Evolutionary conservation across 192 early-diverging fungal genomes (phyloP).

Genomic region (Lunasporangiospora selenospora): DNA sequence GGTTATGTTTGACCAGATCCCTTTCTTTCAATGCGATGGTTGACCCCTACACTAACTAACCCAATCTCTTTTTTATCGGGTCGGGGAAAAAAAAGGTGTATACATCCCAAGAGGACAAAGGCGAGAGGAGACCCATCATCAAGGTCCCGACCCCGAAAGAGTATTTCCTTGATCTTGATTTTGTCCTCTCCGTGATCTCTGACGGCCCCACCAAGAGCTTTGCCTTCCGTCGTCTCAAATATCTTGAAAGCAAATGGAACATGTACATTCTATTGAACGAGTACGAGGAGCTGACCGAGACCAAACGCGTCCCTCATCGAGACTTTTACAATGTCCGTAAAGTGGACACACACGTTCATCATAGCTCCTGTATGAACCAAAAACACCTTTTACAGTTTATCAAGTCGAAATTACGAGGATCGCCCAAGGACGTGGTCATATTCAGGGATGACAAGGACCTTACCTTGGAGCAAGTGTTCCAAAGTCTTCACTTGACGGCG

Average conservation of each 20-base stretch:
- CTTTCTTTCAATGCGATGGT: too few species aligned
- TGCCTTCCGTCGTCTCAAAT: constrained; percentile 87
- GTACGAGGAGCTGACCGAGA: constrained; percentile 91
- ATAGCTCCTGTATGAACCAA: constrained; percentile 95
- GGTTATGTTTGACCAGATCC: too few species aligned
- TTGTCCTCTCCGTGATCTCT: constrained; percentile 73
- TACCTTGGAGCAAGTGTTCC: constrained; percentile 85
- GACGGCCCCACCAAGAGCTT: constrained; percentile 95
- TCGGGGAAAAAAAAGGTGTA: too few species aligned
- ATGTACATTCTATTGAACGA: constrained; percentile 94
- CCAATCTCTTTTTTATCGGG: too few species aligned
- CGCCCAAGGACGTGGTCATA: constrained; percentile 81
- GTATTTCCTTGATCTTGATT: constrained; percentile 88
- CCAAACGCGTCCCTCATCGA: constrained; percentile 90
- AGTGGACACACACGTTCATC: constrained; percentile 96
- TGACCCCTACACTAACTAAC: too few species aligned
- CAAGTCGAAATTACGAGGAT: constrained; percentile 87
- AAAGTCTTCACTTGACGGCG: constrained; percentile 88
- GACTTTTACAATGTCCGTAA: constrained; percentile 99
- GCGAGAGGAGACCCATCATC: constrained; percentile 40
- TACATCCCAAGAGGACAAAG: constrained; percentile 18
- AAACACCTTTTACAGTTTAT: constrained; percentile 96
- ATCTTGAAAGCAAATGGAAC: constrained; percentile 92
- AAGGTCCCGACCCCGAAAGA: constrained; percentile 77
- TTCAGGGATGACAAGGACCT: constrained; percentile 85